Evolutionary conservation across 78 protist species (phyloP).

Genomic region (Trichosphaerium sp.): DNA sequence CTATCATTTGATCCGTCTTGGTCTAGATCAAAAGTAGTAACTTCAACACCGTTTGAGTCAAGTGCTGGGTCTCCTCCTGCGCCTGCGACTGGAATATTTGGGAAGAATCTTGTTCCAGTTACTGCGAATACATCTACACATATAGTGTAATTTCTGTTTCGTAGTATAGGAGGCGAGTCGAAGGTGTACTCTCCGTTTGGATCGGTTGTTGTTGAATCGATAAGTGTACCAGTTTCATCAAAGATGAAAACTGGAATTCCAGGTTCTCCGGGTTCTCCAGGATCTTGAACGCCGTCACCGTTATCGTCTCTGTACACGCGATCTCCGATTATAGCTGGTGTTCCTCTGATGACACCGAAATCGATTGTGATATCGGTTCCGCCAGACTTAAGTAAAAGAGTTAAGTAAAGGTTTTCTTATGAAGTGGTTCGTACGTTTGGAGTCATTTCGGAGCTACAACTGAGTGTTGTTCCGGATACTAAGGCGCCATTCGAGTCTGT

Average conservation of each 20-base stretch:
- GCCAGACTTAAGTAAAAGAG: slow-evolving; percentile 6
- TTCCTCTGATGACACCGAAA: slow-evolving; percentile 2
- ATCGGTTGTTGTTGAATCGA: slow-evolving; percentile 1
- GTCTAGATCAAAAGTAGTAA: too few species aligned
- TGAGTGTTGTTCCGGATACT: too few species aligned
- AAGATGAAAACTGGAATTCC: background rate
- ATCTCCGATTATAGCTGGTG: slow-evolving; percentile 18
- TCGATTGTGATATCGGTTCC: background rate
- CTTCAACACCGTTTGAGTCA: too few species aligned
- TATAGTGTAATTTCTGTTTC: background rate
- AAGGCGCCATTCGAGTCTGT: too few species aligned
- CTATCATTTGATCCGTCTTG: too few species aligned
- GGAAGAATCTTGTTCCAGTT: too few species aligned
- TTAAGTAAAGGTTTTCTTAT: too few species aligned
- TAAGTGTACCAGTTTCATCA: background rate
- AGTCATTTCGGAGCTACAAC: too few species aligned
- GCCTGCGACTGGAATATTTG: too few species aligned
- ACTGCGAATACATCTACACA: background rate
- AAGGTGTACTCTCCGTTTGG: slow-evolving; percentile 6
- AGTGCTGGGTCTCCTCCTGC: too few species aligned
- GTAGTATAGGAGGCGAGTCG: too few species aligned
- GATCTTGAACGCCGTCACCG: slow-evolving; percentile 17
- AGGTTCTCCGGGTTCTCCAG: slow-evolving; percentile 8
- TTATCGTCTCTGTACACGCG: slow-evolving; percentile 14
- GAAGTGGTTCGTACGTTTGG: too few species aligned